phyloP scores from a whole-genome alignment of 768 basidiomycete species.

The Trametes punicea region DNA sequence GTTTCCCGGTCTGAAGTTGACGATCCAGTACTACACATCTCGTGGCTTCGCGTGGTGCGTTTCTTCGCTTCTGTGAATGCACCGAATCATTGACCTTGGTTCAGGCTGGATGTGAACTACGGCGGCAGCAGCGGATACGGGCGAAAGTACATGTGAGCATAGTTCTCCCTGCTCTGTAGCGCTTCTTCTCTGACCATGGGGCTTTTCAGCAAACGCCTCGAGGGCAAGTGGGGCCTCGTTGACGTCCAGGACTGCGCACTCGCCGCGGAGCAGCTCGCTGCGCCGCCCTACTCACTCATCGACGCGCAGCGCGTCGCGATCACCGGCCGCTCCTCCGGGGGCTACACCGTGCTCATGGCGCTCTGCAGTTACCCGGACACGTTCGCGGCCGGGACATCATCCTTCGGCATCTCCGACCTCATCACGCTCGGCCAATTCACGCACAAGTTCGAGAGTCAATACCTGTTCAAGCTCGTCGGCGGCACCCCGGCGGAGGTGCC shows the following conservation, averaged over 20 bases:
- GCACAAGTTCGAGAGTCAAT: slow-evolving; percentile 69
- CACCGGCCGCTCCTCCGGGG: slow-evolving; percentile 72
- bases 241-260: slow-evolving; percentile 66
- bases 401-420: slow-evolving; percentile 71
- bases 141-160: slow-evolving; percentile 51
- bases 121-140: slow-evolving; percentile 76
- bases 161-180: neutral
- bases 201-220: slow-evolving; percentile 44
- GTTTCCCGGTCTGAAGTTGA: slow-evolving; percentile 48
- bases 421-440: slow-evolving; percentile 53
- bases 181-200: neutral
- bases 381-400: slow-evolving; percentile 62
- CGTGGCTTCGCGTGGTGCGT: slow-evolving; percentile 71
- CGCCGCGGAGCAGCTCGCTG: slow-evolving; percentile 50
- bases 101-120: slow-evolving; percentile 72
- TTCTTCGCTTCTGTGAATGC: neutral
- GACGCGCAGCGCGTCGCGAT: slow-evolving; percentile 65
- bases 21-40: slow-evolving; percentile 63
- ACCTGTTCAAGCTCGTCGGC: slow-evolving; percentile 62
- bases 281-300: slow-evolving; percentile 46
- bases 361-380: slow-evolving; percentile 41
- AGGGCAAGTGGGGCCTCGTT: slow-evolving; percentile 67
- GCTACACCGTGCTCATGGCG: slow-evolving; percentile 59
- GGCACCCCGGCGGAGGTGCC: slow-evolving; percentile 51
- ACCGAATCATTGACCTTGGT: neutral